Conservation (phyloP, 768 basidiomycete genomes). For the Macrolepiota fuliginosa region DNA sequence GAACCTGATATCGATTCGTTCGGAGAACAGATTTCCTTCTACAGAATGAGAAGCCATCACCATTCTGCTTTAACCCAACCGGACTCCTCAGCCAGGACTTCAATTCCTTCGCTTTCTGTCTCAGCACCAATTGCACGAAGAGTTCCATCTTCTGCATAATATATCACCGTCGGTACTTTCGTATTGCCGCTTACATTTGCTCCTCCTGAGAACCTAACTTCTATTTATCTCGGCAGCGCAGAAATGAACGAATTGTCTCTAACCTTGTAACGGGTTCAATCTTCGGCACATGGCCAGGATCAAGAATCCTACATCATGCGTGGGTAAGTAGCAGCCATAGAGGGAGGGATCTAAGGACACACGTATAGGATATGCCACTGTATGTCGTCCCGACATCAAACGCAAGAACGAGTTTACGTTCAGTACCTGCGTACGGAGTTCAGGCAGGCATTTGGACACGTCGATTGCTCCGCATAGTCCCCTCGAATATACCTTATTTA, state of each 20-base stretch:
- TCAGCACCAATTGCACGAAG: conserved; percentile 43
- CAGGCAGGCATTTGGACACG: conserved; percentile 14
- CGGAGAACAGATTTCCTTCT: conserved; percentile 6
- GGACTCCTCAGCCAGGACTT: conserved; percentile 39
- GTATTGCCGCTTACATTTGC: conserved; percentile 38
- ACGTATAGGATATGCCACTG: conserved; percentile 40
- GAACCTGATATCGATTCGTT: conserved; percentile 21
- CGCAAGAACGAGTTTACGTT: conserved; percentile 36
- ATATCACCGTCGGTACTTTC: conserved; percentile 47
- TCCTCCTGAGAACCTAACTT: conserved; percentile 40
- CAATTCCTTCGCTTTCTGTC: conserved; percentile 32
- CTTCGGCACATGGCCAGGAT: conserved; percentile 29
- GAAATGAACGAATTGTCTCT: not conserved
- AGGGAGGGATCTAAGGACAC: conserved; percentile 2
- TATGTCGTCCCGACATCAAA: conserved; percentile 43
- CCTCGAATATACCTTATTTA: not conserved
- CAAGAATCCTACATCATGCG: conserved; percentile 29
- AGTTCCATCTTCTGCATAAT: conserved; percentile 37
- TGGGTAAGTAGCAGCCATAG: not conserved
- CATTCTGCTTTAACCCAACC: conserved; percentile 46
- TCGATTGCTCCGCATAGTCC: not conserved
- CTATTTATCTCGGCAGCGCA: not conserved
- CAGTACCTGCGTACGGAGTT: conserved; percentile 16
- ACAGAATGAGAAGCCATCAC: conserved; percentile 27
- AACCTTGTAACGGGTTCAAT: conserved; percentile 23